Conservation (phyloP, 2,329 filamentous ascomycete species). For the Zymoseptoria crescenta region DNA sequence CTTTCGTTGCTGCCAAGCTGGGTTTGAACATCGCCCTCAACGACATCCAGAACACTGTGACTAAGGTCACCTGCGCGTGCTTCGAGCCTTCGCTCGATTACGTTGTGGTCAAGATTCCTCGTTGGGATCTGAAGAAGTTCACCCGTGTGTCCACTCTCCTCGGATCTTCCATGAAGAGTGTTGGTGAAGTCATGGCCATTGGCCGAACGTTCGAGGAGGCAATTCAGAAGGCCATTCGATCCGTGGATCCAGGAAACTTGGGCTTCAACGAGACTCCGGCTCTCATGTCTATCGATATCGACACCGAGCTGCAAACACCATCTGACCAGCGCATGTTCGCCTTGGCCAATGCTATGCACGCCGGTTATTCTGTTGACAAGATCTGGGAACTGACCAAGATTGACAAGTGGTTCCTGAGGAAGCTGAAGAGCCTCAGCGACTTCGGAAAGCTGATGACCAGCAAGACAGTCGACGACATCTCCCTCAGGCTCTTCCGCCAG, state of each 20-base stretch:
- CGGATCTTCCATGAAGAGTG: conserved; percentile 98
- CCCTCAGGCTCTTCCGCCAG: conserved; percentile 61
- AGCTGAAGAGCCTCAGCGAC: conserved; percentile 82
- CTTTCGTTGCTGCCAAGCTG: conserved; percentile 94
- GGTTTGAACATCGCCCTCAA: conserved; percentile 91
- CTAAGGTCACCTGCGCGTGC: conserved; percentile 90
- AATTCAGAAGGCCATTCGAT: conserved; percentile 94
- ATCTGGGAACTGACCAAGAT: conserved; percentile 99
- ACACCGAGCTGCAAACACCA: conserved; percentile 91
- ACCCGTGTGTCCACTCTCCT: conserved; percentile 91
- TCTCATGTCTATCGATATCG: conserved; percentile 92
- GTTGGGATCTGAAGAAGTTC: conserved; percentile 99
- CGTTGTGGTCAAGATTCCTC: conserved; percentile 95
- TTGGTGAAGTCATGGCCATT: conserved; percentile 98
- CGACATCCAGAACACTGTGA: conserved; percentile 93
- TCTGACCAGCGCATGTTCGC: conserved; percentile 96
- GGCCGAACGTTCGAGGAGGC: conserved; percentile 95
- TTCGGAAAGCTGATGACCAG: conserved; percentile 73
- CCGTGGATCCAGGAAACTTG: conserved; percentile 89
- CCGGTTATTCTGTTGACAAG: conserved; percentile 88
- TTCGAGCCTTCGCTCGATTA: conserved; percentile 98
- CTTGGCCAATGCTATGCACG: conserved; percentile 94
- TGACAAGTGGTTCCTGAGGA: conserved; percentile 95
- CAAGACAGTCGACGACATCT: conserved; percentile 59
- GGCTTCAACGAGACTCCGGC: conserved; percentile 86